Base-by-base conservation (phyloP, 352 stramenopile genomes). In the Phytopythium kandeliae region DNA sequence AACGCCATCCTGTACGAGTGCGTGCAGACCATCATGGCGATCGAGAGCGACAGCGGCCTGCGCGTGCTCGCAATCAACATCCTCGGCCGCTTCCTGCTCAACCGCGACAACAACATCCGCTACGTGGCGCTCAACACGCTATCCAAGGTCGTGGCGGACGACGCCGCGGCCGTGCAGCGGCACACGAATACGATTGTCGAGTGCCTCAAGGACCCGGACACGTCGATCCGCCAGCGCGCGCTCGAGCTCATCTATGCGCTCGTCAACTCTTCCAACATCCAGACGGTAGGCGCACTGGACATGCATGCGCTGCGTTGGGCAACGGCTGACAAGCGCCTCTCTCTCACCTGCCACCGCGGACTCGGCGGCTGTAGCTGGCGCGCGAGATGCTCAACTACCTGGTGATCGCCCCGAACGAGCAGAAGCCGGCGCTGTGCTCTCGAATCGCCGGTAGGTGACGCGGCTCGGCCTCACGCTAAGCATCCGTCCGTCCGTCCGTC, bases 101-200 rank as follows among this genome's bases (percentile, higher is more conserved):
- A 99, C 70, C 90, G 96, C 15, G 97, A 99, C 82, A 99, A 99
- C 74, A 99, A 99, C 70, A 99, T 99, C 71, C 93, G 97, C 21
- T 99, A 99, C 64, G 97, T 99, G 31, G 97, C 97, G 28, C 78
- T 99, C 21, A 99, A 98, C 58, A 99, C 96, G 26, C 77, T 99
- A 2, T 92, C 85, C 34, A 95, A 96, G 64, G 90, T 95, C 21
- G 78, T 95, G 34, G 71, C 79, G 2, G 89, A 95, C 37, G 89
- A 98, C 62, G 71, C 89, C n/a, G 74, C 86, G 11, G 96, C 96
- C 11, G 89, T 99, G 44, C 96, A 99, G 68, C 92, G 97, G 48
- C 97, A 99, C 82, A 95, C 96, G 25, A 94, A 91, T 62, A 98
- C 89, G 46, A 99, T 97, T 44, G 86, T 97, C 22, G 90, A 96